A percentile compares a stretch with the other conserved stretches of the same genome.
Conservation (phyloP, 2,329 filamentous ascomycete species). For the Diaporthe citriasiana region DNA sequence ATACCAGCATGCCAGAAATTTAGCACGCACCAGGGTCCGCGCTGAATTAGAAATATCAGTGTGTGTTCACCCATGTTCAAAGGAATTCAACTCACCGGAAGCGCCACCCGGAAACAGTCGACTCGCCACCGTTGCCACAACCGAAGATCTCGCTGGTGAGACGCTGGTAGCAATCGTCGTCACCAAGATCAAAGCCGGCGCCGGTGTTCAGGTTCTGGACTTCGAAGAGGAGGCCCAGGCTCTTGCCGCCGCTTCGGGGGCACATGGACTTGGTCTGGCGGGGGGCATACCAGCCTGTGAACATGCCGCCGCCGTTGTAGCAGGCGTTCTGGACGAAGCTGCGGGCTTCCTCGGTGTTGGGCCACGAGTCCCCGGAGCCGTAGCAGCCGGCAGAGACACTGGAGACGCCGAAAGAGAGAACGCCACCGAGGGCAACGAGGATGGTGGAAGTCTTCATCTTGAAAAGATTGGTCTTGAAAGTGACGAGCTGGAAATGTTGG, state of each 20-base stretch:
- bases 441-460: background rate
- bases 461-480: background rate
- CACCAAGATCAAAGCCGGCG: background rate
- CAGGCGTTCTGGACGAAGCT: background rate
- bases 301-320: background rate
- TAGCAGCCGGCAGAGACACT: background rate
- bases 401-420: background rate
- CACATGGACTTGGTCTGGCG: constrained; percentile 10
- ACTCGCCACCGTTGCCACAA: background rate
- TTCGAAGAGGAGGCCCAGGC: background rate
- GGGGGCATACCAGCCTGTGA: background rate
- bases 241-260: background rate
- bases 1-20: background rate
- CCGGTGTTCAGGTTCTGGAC: background rate
- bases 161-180: background rate
- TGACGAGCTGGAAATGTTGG: background rate
- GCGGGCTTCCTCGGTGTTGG: background rate
- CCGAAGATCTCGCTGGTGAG: background rate
- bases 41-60: background rate
- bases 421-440: background rate
- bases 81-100: background rate
- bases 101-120: background rate
- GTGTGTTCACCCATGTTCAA: background rate
- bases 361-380: background rate
- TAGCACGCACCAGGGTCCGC: background rate